Evolutionary conservation across 2,329 filamentous ascomycete genomes (phyloP).

Genomic region (Alternaria triticina): DNA sequence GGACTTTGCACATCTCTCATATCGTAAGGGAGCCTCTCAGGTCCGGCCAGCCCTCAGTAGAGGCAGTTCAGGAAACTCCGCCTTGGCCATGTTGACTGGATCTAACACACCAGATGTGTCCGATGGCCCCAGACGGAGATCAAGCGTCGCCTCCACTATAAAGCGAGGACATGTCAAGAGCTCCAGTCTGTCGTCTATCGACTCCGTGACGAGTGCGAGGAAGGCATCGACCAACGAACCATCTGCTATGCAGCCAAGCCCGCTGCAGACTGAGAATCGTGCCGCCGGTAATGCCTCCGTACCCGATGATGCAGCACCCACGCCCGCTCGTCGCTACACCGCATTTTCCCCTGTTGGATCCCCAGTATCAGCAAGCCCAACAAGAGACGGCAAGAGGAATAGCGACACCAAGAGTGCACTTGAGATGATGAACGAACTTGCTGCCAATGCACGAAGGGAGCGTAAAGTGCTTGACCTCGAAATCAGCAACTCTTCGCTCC

Average conservation of each 20-base stretch:
- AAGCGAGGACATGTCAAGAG: slow-evolving; percentile 47
- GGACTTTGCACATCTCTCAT: slow-evolving; percentile 57
- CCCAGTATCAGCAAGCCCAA: slow-evolving; percentile 60
- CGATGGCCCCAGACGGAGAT: slow-evolving; percentile 37
- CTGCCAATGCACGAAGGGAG: slow-evolving; percentile 87
- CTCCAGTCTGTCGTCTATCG: slow-evolving; percentile 55
- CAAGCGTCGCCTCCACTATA: slow-evolving; percentile 39
- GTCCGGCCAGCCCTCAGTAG: slow-evolving; percentile 47
- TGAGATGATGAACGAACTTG: slow-evolving; percentile 74
- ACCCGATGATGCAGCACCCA: slow-evolving; percentile 35
- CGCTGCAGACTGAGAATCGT: slow-evolving; percentile 44
- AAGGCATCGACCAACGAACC: slow-evolving; percentile 34
- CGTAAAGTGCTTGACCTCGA: slow-evolving; percentile 95
- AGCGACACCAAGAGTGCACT: slow-evolving; percentile 54
- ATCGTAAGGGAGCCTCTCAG: slow-evolving; percentile 58
- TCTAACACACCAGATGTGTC: slow-evolving; percentile 29
- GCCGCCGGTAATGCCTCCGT: slow-evolving; percentile 32
- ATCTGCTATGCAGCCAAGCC: slow-evolving; percentile 31
- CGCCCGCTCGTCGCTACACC: slow-evolving; percentile 30
- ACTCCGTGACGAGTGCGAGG: slow-evolving; percentile 47
- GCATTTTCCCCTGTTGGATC: slow-evolving; percentile 34
- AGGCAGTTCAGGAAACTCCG: slow-evolving; percentile 43
- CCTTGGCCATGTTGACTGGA: slow-evolving; percentile 41
- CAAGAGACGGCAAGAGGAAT: slow-evolving; percentile 63
- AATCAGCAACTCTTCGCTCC: slow-evolving; percentile 92